Percentiles rank a stretch among this genome's conserved stretches.
Evolutionary conservation across 208 protist genomes (phyloP).

Genomic region (Trypanosoma avium): DNA sequence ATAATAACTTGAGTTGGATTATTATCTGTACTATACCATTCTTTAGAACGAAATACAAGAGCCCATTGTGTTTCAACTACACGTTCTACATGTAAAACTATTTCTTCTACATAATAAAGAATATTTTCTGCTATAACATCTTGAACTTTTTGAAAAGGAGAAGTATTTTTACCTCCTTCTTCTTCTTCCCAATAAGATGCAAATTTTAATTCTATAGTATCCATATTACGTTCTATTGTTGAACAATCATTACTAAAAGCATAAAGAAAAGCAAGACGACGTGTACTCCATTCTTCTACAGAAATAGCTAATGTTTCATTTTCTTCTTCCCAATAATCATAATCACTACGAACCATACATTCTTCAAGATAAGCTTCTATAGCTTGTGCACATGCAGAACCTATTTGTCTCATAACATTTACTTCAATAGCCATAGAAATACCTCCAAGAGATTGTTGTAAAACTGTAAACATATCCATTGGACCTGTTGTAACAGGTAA

Average conservation of each 20-base stretch:
- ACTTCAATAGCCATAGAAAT: slow-evolving; percentile 70
- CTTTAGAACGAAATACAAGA: slow-evolving; percentile 58
- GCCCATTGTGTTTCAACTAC: slow-evolving; percentile 75
- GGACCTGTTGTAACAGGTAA: slow-evolving; percentile 79
- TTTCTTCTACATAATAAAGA: slow-evolving; percentile 86
- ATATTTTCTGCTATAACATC: slow-evolving; percentile 59
- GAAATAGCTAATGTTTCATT: slow-evolving; percentile 28
- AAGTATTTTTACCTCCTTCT: slow-evolving; percentile 20
- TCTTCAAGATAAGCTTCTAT: slow-evolving; percentile 78
- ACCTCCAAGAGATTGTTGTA: slow-evolving; percentile 80
- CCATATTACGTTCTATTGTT: slow-evolving; percentile 84
- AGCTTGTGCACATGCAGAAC: slow-evolving; percentile 68
- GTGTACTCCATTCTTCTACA: slow-evolving; percentile 69
- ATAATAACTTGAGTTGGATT: slow-evolving; percentile 86
- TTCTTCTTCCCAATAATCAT: slow-evolving; percentile 83
- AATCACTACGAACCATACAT: slow-evolving; percentile 76
- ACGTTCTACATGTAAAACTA: slow-evolving; percentile 77
- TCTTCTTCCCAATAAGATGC: slow-evolving; percentile 69
- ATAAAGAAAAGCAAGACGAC: slow-evolving; percentile 77
- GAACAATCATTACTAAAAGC: slow-evolving; percentile 88
- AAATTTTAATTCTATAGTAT: slow-evolving; percentile 87
- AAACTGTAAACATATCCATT: slow-evolving; percentile 83
- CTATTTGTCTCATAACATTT: slow-evolving; percentile 75
- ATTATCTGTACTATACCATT: slow-evolving; percentile 63
- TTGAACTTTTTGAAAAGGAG: slow-evolving; percentile 72